phyloP scores from a whole-genome alignment of 2,329 filamentous ascomycete species.

The Dothidotthia symphoricarpi region DNA sequence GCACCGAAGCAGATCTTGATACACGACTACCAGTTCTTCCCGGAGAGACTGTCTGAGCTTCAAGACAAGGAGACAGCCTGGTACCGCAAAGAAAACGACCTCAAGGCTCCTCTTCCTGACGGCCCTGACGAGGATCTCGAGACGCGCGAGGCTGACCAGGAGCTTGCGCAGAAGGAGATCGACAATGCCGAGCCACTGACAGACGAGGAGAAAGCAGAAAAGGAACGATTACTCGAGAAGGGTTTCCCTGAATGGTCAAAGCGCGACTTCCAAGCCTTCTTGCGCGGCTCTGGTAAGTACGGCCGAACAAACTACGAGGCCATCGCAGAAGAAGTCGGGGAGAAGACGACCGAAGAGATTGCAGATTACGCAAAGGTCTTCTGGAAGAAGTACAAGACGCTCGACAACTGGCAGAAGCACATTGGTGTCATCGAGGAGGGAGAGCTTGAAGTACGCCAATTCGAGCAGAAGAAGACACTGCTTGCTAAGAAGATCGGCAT shows the following conservation, averaged over 20 bases:
- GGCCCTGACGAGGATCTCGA: conserved; percentile 84
- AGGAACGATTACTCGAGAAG: conserved; percentile 74
- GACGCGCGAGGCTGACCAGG: conserved; percentile 82
- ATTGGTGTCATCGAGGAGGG: conserved; percentile 88
- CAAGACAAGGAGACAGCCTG: conserved; percentile 96
- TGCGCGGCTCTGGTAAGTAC: conserved; percentile 92
- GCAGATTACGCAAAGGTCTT: conserved; percentile 92
- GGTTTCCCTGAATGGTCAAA: conserved; percentile 96
- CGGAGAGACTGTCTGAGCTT: conserved; percentile 75
- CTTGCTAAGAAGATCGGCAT: conserved; percentile 92
- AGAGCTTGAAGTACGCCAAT: conserved; percentile 83
- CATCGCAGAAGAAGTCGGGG: conserved; percentile 87
- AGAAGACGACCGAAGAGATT: conserved; percentile 81
- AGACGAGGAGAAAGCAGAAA: conserved; percentile 85
- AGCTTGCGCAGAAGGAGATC: conserved; percentile 85
- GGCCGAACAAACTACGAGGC: conserved; percentile 81
- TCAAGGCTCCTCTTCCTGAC: conserved; percentile 87
- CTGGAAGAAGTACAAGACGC: conserved; percentile 92
- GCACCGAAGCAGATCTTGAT: conserved; percentile 89
- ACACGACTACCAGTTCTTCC: conserved; percentile 98
- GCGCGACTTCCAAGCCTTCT: conserved; percentile 95
- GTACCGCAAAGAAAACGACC: conserved; percentile 93
- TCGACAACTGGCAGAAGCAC: conserved; percentile 84
- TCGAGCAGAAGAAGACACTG: conserved; percentile 89
- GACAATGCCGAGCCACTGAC: conserved; percentile 86